phyloP scores from a whole-genome alignment of 306 rosid species.

The Trifolium subterraneum region DNA sequence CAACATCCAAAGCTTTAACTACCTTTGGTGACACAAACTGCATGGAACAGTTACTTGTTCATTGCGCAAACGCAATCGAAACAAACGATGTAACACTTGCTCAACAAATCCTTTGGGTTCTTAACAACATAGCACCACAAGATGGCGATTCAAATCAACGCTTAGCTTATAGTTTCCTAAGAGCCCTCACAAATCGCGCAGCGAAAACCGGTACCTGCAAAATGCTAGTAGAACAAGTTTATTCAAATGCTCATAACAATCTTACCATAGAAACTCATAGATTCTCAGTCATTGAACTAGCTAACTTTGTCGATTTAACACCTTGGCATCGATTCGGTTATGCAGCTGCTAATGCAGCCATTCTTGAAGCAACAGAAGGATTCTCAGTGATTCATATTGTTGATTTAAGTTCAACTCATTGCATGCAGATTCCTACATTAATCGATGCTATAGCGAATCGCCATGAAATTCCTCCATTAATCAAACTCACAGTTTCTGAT shows the following conservation, averaged over 20 bases:
- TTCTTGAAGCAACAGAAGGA: conserved; percentile 79
- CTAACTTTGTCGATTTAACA: conserved; percentile 83
- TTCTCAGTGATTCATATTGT: conserved; percentile 75
- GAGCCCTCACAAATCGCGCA: conserved; percentile 77
- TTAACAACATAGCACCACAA: conserved; percentile 83
- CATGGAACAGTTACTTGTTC: conserved; percentile 89
- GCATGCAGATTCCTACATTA: conserved; percentile 98
- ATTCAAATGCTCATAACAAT: conserved; percentile 41
- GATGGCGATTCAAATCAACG: conserved; percentile 94
- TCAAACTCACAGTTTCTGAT: conserved; percentile 71
- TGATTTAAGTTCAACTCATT: conserved; percentile 77
- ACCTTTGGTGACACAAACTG: conserved; percentile 81
- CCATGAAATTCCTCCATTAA: conserved; percentile 60
- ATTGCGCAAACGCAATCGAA: conserved; percentile 90
- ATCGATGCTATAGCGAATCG: conserved; percentile 82
- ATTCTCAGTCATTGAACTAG: conserved; percentile 83
- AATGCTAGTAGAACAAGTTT: conserved; percentile 48
- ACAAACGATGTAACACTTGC: conserved; percentile 81
- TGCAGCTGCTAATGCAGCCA: conserved; percentile 78
- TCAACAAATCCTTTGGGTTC: conserved; percentile 93
- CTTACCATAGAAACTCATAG: conserved; percentile 52
- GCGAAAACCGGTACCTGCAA: conserved; percentile 65
- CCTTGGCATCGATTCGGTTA: conserved; percentile 96
- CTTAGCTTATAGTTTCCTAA: conserved; percentile 76
- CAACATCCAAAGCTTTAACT: conserved; percentile 60